Evolutionary conservation across 208 protist species (phyloP), one percentile per base, ranked within the genome.

Genomic region (Acanthamoeba castellanii): DNA sequence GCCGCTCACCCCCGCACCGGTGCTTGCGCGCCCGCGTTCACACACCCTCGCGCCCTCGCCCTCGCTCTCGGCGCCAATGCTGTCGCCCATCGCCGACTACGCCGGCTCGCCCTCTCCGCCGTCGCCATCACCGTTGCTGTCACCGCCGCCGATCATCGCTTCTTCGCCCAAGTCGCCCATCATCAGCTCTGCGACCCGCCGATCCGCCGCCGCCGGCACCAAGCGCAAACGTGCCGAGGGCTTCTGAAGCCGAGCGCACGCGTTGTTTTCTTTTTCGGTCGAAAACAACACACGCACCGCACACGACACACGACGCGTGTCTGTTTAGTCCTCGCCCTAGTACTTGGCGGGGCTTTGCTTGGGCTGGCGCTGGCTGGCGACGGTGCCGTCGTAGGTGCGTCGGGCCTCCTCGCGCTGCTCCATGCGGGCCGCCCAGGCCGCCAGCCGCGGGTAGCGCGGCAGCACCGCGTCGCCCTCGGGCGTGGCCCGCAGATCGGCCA

Each of bases 321-420:
- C n/a, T n/a, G n/a, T n/a, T n/a, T n/a, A n/a, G n/a, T n/a, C 11
- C 52, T 57, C 52, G 7, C 52, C 37, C 25, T 9, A 85, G 14
- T n/a, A 85, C 76, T 85, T 85, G 32, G 76, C 45, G 11, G 11
- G 59, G 5, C 22, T 3, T 47, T 25, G 8, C 9, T n/a, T 7
- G 2, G 13, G 6, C 20, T 13, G 76, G 8, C 76, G 76, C 42
- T 57, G 76, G 76, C 76, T 85, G 42, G 76, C 76, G 8, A 85
- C 76, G 20, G 76, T 85, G 76, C 76, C 76, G 34, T 47, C 76
- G 76, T 85, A 85, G 76, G 76, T 85, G 76, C 11, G 76, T 32
- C 45, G 34, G 32, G 76, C 76, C 45, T 85, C 76, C 5, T 85
- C 76, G 22, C 76, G 76, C 20, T 57, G 76, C 11, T 50, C 76